phyloP scores from a whole-genome alignment of 1,139 yeast species.

The Schwanniomyces etchellsii region DNA sequence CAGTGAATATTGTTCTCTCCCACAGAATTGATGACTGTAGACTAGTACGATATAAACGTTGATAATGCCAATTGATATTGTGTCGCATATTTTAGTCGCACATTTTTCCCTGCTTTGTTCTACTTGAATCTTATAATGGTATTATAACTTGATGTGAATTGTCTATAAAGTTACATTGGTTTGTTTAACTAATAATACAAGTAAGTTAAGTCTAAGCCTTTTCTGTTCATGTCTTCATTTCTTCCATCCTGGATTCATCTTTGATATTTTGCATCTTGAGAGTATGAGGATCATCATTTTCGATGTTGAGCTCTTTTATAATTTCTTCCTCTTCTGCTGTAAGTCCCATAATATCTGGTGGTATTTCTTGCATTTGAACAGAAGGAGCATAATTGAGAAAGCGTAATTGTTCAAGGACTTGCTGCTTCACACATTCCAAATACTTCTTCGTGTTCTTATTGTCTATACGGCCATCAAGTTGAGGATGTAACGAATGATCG shows the following conservation, averaged over 20 bases:
- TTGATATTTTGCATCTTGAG: conserved; percentile 13
- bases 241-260: conserved; percentile 24
- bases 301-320: conserved; percentile 47
- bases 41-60: too few species aligned
- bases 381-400: conserved; percentile 88
- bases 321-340: conserved; percentile 55
- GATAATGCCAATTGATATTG: too few species aligned
- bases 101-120: too few species aligned
- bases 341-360: conserved; percentile 75
- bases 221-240: conserved; percentile 7
- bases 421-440: conserved; percentile 71
- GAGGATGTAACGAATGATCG: conserved; percentile 86
- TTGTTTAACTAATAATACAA: neutral
- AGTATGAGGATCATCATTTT: conserved; percentile 29
- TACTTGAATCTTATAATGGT: too few species aligned
- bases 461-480: conserved; percentile 80
- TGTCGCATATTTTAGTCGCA: too few species aligned
- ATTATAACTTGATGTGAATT: too few species aligned
- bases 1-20: too few species aligned
- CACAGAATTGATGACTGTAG: too few species aligned
- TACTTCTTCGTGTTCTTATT: conserved; percentile 83
- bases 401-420: conserved; percentile 77
- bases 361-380: conserved; percentile 85
- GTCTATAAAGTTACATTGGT: too few species aligned
- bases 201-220: neutral